Conservation (phyloP, 1,284 basidiomycete genomes). For the Fomitopsis palustris region DNA sequence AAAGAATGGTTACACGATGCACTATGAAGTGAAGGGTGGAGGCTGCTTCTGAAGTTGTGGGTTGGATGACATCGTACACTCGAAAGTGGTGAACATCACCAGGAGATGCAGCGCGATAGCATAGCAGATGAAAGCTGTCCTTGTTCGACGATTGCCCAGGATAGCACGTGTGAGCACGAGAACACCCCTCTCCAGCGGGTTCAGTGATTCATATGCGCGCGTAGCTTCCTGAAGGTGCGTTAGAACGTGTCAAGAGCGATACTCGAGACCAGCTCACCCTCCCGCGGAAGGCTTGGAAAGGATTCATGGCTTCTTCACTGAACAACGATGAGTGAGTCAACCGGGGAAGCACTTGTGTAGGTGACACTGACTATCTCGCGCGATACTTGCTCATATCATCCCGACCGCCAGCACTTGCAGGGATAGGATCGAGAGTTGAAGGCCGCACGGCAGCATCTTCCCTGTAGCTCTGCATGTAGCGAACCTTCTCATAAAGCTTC, state of each 20-base stretch:
- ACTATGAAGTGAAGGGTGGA: slow-evolving; percentile 22
- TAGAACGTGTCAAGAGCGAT: background rate
- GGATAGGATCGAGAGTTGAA: slow-evolving; percentile 68
- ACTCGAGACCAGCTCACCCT: slow-evolving; percentile 56
- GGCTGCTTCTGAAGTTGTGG: slow-evolving; percentile 47
- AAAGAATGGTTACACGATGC: background rate
- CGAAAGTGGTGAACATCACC: slow-evolving; percentile 77
- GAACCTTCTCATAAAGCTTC: slow-evolving; percentile 94
- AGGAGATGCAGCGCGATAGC: slow-evolving; percentile 75
- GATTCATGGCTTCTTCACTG: slow-evolving; percentile 91
- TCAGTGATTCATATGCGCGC: slow-evolving; percentile 86
- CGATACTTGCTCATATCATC: slow-evolving; percentile 89
- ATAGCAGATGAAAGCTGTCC: slow-evolving; percentile 82
- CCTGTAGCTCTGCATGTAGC: slow-evolving; percentile 93
- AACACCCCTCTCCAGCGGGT: slow-evolving; percentile 88
- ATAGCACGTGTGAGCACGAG: slow-evolving; percentile 84
- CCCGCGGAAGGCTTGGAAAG: slow-evolving; percentile 95
- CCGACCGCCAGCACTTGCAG: slow-evolving; percentile 38
- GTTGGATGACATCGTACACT: slow-evolving; percentile 54
- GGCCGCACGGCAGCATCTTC: slow-evolving; percentile 55
- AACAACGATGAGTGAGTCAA: background rate
- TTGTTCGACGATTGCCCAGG: slow-evolving; percentile 82
- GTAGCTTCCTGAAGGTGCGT: slow-evolving; percentile 73
- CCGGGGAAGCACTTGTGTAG: no score
- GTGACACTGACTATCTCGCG: slow-evolving; percentile 62